phyloP scores from a whole-genome alignment of 805 yeast genomes.

The Yarrowia phangngaensis region DNA sequence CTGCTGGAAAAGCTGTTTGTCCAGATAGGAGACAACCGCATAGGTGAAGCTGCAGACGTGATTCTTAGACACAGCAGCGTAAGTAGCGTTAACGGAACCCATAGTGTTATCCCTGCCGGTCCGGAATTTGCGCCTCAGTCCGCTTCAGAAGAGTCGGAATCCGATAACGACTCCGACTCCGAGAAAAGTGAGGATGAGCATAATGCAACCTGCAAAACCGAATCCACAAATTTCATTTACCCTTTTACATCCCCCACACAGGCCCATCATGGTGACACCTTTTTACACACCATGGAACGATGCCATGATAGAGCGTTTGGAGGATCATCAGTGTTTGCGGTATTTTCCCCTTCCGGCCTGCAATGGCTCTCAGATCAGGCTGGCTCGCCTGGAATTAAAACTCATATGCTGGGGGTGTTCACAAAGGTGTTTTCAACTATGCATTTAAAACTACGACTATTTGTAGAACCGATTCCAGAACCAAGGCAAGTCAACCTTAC shows the following conservation, averaged over 20 bases:
- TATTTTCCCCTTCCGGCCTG: conserved; percentile 43
- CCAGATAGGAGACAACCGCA: conserved; percentile 10
- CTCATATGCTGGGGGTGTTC: conserved; percentile 13
- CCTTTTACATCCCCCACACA: conserved; percentile 12
- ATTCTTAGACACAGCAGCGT: conserved; percentile 5
- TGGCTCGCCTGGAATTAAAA: conserved; percentile 17
- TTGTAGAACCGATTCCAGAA: conserved; percentile 24
- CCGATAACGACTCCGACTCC: not conserved
- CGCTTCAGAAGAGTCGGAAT: conserved; percentile 7
- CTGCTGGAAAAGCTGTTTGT: conserved; percentile 29
- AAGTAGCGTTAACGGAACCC: too few relatives aligned
- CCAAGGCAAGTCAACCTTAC: conserved; percentile 1
- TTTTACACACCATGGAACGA: conserved; percentile 12
- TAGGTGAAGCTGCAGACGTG: conserved; percentile 17
- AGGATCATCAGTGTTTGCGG: conserved; percentile 36
- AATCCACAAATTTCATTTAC: conserved; percentile 16
- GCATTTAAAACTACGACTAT: conserved; percentile 21
- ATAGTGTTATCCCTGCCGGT: too few relatives aligned
- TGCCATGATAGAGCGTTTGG: conserved; percentile 4
- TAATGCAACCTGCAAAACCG: not conserved
- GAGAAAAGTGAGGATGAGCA: conserved; percentile 12
- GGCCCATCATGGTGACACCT: conserved; percentile 14
- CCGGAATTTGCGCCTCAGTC: conserved; percentile 6
- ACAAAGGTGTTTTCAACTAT: conserved; percentile 11
- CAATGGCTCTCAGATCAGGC: conserved; percentile 39